Conservation (phyloP, 495 filamentous ascomycete genomes). For the Penicillium alfredii region DNA sequence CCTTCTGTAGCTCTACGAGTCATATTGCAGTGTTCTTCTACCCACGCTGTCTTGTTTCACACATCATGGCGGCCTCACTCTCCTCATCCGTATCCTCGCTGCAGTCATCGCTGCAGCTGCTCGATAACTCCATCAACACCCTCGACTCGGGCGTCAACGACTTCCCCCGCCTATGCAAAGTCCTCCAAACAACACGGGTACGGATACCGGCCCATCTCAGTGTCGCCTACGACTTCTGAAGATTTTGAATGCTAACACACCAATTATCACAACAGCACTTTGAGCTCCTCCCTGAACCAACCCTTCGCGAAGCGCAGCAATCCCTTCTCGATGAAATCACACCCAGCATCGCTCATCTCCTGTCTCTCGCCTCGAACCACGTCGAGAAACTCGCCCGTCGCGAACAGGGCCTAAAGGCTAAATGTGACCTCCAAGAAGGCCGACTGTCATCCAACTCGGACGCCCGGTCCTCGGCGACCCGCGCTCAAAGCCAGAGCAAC, state of each 20-base stretch:
- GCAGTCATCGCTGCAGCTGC: slow-evolving; percentile 61
- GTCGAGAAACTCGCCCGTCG: slow-evolving; percentile 68
- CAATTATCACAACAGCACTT: slow-evolving; percentile 55
- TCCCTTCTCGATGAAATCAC: slow-evolving; percentile 65
- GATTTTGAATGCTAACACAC: no score
- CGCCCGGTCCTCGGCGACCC: slow-evolving; percentile 19
- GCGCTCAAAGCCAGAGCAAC: slow-evolving; percentile 18
- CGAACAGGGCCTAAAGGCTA: slow-evolving; percentile 62
- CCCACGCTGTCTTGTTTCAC: no score
- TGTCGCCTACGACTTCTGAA: no score
- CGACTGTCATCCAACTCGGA: slow-evolving; percentile 44
- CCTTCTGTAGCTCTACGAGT: slow-evolving; percentile 1
- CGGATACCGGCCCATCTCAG: no score
- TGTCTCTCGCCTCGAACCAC: slow-evolving; percentile 58
- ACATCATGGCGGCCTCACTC: slow-evolving; percentile 46
- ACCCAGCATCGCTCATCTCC: slow-evolving; percentile 64
- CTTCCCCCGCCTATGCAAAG: slow-evolving; percentile 66
- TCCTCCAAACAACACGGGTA: slow-evolving; percentile 66
- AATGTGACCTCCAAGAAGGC: slow-evolving; percentile 65
- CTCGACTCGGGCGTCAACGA: slow-evolving; percentile 67
- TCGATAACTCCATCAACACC: slow-evolving; percentile 66
- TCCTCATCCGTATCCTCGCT: slow-evolving; percentile 63
- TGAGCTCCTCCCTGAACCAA: slow-evolving; percentile 66
- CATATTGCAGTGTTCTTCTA: neutral
- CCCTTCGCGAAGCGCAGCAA: slow-evolving; percentile 61